Percentiles rank a stretch among this genome's conserved stretches.
These are phyloP conservation scores for Tephrocybe sp. DNA, from an alignment of 768 basidiomycete species.

Conservation along the genomic window DNA sequence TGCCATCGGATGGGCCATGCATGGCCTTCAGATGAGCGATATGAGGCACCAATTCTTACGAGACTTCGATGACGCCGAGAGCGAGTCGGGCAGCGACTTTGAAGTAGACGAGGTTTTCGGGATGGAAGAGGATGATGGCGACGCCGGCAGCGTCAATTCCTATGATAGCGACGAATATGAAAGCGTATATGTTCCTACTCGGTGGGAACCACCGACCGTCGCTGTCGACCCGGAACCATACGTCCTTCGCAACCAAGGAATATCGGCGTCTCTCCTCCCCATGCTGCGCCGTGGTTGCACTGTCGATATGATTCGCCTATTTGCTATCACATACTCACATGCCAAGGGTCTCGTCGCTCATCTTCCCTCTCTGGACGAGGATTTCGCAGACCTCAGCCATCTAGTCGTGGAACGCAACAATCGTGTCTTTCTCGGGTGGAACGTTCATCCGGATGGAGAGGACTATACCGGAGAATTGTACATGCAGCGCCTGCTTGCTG, in stretches of 20 bases:
- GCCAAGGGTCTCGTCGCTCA: constrained; percentile 51
- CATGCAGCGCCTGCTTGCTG: constrained; percentile 39
- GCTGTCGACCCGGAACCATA: constrained; percentile 21
- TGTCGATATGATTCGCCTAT: constrained; percentile 54
- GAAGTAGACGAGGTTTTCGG: constrained; percentile 28
- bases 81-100: constrained; percentile 18
- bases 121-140: constrained; percentile 25
- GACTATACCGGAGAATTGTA: constrained; percentile 46
- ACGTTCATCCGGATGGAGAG: constrained; percentile 47
- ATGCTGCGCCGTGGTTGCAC: constrained; percentile 63
- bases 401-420: constrained; percentile 30
- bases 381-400: constrained; percentile 21
- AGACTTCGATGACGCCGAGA: constrained; percentile 2
- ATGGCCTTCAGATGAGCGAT: constrained; percentile 6
- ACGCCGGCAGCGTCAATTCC: constrained; percentile 13
- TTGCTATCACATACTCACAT: constrained; percentile 56
- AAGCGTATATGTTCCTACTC: constrained; percentile 39
- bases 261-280: constrained; percentile 20
- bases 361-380: constrained; percentile 35
- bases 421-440: constrained; percentile 68
- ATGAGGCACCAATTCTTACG: constrained; percentile 3
- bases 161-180: constrained; percentile 17
- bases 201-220: constrained; percentile 59
- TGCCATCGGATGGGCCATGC: constrained; percentile 28
- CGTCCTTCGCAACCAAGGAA: constrained; percentile 26